Conservation (phyloP, 176 grass and related monocot species). For the Panicum miliaceum region DNA sequence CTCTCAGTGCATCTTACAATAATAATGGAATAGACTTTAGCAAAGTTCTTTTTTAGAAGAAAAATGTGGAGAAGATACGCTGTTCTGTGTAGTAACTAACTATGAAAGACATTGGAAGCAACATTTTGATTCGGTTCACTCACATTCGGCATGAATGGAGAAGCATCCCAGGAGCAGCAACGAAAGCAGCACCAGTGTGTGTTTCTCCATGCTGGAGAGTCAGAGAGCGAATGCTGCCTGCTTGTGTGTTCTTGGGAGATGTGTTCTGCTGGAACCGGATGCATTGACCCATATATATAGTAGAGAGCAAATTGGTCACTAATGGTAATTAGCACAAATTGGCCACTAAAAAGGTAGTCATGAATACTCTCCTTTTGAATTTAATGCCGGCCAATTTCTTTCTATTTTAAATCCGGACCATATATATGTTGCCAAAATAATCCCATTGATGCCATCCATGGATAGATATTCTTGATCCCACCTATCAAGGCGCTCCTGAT, state of each 20-base stretch:
- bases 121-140: not conserved
- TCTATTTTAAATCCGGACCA: too few relatives aligned
- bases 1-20: not conserved
- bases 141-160: not conserved
- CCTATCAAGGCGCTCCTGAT: too few relatives aligned
- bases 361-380: too few relatives aligned
- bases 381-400: too few relatives aligned
- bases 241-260: not conserved
- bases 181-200: not conserved
- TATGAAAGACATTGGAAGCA: not conserved
- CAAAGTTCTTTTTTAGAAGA: not conserved
- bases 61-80: not conserved
- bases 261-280: not conserved
- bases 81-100: not conserved
- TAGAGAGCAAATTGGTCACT: too few relatives aligned
- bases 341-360: too few relatives aligned
- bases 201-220: not conserved
- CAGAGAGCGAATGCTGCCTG: not conserved
- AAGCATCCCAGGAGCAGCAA: not conserved
- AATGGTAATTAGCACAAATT: too few relatives aligned
- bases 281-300: not conserved
- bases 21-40: not conserved
- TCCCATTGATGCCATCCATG: too few relatives aligned
- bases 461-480: too few relatives aligned
- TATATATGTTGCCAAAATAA: too few relatives aligned